phyloP scores from a whole-genome alignment of 169 alveolate species.

The Eimeria praecox region DNA sequence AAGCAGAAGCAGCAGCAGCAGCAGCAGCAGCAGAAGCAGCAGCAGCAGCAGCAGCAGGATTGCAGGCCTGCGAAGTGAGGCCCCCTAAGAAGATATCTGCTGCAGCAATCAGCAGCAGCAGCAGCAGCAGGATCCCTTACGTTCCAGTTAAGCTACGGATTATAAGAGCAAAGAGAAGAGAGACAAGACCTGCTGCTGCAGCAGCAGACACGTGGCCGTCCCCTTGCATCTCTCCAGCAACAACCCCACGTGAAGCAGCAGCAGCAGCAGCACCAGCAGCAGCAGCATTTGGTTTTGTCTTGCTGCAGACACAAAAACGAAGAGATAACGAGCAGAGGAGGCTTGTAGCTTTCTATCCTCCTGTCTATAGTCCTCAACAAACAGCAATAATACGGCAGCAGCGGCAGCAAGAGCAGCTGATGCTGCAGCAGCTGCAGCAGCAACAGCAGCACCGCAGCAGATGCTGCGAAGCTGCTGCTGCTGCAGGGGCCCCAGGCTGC shows the following conservation, averaged over 20 bases:
- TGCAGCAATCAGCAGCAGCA: neutral
- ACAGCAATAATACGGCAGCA: neutral
- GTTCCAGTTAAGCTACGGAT: slow-evolving; percentile 21
- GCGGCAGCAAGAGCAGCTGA: neutral
- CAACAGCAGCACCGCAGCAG: neutral
- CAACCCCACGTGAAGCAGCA: neutral
- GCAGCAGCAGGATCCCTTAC: neutral
- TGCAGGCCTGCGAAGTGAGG: neutral
- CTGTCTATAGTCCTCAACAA: neutral
- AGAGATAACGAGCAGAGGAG: neutral
- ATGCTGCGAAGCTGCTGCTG: neutral
- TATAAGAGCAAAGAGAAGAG: neutral
- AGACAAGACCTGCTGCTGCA: neutral
- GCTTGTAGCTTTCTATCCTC: slow-evolving; percentile 24
- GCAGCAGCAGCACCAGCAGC: neutral
- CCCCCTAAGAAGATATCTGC: neutral
- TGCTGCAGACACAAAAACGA: neutral
- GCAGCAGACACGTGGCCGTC: neutral
- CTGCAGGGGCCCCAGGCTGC: no score
- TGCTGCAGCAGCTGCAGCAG: neutral
- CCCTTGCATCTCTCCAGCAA: neutral
- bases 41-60: slow-evolving; percentile 25
- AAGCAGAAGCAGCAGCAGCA: slow-evolving; percentile 4
- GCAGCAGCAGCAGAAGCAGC: slow-evolving; percentile 30
- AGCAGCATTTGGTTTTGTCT: neutral